Conservation (phyloP, 805 yeast genomes). For the Middelhovenomyces tepae region DNA sequence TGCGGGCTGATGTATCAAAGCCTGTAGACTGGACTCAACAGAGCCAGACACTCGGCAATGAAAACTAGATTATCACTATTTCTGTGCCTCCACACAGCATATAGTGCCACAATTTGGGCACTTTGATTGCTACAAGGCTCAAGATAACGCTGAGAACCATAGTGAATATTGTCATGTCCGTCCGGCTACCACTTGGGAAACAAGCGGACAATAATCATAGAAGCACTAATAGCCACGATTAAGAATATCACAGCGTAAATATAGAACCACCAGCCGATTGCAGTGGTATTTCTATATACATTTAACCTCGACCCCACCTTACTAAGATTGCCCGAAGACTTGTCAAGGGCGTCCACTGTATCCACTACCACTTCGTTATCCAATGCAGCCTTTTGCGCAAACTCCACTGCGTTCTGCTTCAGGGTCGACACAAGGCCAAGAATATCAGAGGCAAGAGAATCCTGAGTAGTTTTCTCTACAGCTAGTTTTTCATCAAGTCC, state of each 20-base stretch:
- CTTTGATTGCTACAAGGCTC: too few species aligned
- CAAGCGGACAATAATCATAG: slow-evolving; percentile 28
- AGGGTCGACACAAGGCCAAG: slow-evolving; percentile 39
- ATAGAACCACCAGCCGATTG: slow-evolving; percentile 34
- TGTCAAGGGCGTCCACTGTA: slow-evolving; percentile 28
- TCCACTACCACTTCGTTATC: slow-evolving; percentile 28
- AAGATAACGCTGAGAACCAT: too few species aligned
- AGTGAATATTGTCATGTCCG: too few species aligned
- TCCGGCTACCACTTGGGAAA: slow-evolving; percentile 32
- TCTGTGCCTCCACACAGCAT: too few species aligned
- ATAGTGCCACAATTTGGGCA: too few species aligned
- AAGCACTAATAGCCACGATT: slow-evolving; percentile 24
- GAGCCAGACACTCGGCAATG: too few species aligned
- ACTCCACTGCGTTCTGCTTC: slow-evolving; percentile 38
- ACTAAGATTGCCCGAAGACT: slow-evolving; percentile 27
- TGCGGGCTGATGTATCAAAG: too few species aligned
- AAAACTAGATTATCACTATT: too few species aligned
- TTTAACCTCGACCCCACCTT: slow-evolving; percentile 27
- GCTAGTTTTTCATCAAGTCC: slow-evolving; percentile 21
- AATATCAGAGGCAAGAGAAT: slow-evolving; percentile 40
- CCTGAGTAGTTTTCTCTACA: slow-evolving; percentile 31
- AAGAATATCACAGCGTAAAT: slow-evolving; percentile 28
- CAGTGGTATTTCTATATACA: slow-evolving; percentile 26
- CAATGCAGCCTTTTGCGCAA: slow-evolving; percentile 32
- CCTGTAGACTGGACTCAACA: too few species aligned